Conservation (phyloP, 163 green algal species). For the Botryococcus braunii region DNA sequence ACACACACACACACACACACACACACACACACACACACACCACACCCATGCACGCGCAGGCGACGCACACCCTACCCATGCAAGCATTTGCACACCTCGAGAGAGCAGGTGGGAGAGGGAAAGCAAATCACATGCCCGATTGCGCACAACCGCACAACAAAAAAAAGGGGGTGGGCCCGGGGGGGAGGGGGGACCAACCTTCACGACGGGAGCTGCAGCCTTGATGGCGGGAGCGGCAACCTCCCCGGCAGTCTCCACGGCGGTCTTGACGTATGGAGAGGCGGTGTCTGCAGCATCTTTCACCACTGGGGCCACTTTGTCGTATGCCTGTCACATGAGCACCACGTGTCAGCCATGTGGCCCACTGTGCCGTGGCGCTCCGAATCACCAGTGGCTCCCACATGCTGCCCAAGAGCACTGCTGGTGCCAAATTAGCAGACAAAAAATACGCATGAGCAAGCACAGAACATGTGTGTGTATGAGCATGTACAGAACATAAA, state of each 20-base stretch:
- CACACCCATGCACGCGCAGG: too few species aligned
- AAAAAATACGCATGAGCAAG: neutral
- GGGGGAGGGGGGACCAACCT: conserved; percentile 25
- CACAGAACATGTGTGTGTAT: too few species aligned
- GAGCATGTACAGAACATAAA: too few species aligned
- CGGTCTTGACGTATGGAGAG: conserved; percentile 45
- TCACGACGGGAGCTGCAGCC: conserved; percentile 33
- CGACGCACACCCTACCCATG: neutral
- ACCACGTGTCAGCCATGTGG: conserved; percentile 13
- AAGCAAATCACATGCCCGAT: neutral
- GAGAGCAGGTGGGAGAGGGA: neutral
- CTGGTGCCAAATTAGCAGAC: neutral
- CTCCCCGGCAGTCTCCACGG: conserved; percentile 35
- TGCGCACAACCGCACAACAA: neutral
- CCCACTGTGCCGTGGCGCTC: neutral
- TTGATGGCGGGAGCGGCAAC: conserved; percentile 44
- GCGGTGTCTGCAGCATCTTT: conserved; percentile 47
- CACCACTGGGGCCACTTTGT: conserved; percentile 50
- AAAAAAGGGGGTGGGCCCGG: neutral
- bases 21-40: too few species aligned
- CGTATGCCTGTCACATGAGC: conserved; percentile 34
- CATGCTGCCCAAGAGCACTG: neutral
- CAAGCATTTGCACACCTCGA: neutral
- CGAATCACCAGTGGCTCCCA: too few species aligned
- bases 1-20: too few species aligned